Evolutionary conservation across 208 protist species (phyloP), one percentile per base, ranked within the genome.

Genomic region (Angomonas desouzai): DNA sequence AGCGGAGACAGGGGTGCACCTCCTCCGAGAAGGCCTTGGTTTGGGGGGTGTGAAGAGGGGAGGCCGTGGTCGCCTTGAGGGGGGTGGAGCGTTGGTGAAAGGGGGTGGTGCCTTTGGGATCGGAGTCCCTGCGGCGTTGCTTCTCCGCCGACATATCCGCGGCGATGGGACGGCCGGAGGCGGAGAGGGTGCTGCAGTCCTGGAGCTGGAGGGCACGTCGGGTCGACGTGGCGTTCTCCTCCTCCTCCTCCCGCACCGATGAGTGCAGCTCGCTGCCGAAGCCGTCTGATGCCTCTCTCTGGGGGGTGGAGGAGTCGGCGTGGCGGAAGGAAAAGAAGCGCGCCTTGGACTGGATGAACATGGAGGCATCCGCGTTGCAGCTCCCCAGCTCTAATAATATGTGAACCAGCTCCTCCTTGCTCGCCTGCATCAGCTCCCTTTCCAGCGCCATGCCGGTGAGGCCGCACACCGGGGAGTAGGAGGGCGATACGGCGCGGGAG

Each of bases 301-400:
- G 55, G 23, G 13, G 25, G 67, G 28, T 25, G 30, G 48, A 56
- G 23, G 34, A 32, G n/a, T 72, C 47, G 16, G 73, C 72, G 48
- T 77, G 78, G 4, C 75, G 77, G 22, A 87, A 71, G 1, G 77
- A 62, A 60, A 92, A 81, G 55, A 87, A 75, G 59, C 68, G 63
- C 4, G 79, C 81, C 63, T 92, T 92, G 36, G 72, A 77, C 45
- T 81, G 74, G 64, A 92, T 89, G 61, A 92, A 92, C 27, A 66
- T 33, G 13, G 79, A 69, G 9, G 79, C 85, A 34, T 85, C 81
- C 10, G 65, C 27, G 74, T 81, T 81, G 61, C 79, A 81, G 63
- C 77, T 83, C 47, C 76, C 77, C 27, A 92, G 68, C 65, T 89
- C 85, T 27, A 92, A 55, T 27, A 92, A 69, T 18, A 89, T 76